phyloP scores from a whole-genome alignment of 805 yeast genomes.

The Monosporozyma servazzii region DNA sequence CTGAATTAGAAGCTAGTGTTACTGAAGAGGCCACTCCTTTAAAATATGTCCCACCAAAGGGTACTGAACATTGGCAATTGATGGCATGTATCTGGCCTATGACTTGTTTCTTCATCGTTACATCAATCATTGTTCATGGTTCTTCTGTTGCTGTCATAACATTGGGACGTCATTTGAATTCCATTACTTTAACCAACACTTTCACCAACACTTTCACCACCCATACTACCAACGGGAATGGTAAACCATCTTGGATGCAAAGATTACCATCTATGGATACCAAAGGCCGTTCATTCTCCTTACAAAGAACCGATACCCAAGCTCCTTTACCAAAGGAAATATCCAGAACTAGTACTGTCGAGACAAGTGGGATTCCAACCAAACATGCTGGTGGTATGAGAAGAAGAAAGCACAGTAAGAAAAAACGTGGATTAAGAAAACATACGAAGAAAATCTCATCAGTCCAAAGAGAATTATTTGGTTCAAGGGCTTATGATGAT shows the following conservation, averaged over 20 bases:
- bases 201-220: constrained; percentile 86
- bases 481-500: constrained; percentile 8
- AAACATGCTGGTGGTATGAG: constrained; percentile 71
- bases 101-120: constrained; percentile 65
- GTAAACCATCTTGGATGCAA: constrained; percentile 65
- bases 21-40: constrained; percentile 51
- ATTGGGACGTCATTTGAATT: constrained; percentile 77
- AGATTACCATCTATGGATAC: constrained; percentile 73
- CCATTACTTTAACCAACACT: constrained; percentile 88
- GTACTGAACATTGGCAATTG: constrained; percentile 46
- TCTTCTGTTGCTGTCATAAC: constrained; percentile 73
- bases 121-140: constrained; percentile 85
- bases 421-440: constrained; percentile 24
- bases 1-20: constrained; percentile 49
- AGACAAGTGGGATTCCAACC: constrained; percentile 55
- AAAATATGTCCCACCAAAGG: constrained; percentile 37
- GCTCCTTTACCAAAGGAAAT: constrained; percentile 5
- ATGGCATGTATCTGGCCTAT: constrained; percentile 73
- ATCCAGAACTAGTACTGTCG: constrained; percentile 37
- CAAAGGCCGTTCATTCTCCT: constrained; percentile 62
- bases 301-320: constrained; percentile 70
- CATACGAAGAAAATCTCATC: constrained; percentile 25
- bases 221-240: constrained; percentile 45
- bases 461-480: constrained; percentile 5
- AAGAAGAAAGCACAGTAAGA: constrained; percentile 36